These are phyloP conservation scores for Rasamsonia emersonii DNA, from an alignment of 2,329 filamentous ascomycete genomes.

Conservation along the genomic window DNA sequence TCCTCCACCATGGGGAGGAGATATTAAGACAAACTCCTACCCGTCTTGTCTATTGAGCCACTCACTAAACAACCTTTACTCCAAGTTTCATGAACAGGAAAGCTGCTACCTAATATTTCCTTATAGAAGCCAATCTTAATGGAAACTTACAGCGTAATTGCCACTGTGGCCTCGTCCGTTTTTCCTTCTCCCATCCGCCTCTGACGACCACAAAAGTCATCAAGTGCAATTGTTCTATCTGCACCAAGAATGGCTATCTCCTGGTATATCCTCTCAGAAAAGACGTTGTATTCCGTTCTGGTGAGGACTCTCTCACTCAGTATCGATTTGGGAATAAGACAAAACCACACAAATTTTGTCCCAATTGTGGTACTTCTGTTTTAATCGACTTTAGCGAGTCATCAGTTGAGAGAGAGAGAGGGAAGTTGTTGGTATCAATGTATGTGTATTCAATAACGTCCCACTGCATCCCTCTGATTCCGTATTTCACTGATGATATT, in stretches of 20 bases:
- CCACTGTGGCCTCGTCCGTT: not conserved
- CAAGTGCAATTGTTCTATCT: constrained; percentile 10
- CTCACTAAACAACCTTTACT: too few species aligned
- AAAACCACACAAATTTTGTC: not conserved
- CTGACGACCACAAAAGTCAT: not conserved
- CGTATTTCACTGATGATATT: too few species aligned
- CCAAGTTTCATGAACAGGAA: too few species aligned
- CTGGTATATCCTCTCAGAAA: constrained; percentile 27
- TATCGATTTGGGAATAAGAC: not conserved
- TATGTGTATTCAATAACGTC: too few species aligned
- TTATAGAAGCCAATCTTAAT: too few species aligned
- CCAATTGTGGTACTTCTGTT: not conserved
- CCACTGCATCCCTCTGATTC: too few species aligned
- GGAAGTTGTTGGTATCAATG: not conserved
- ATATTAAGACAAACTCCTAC: too few species aligned
- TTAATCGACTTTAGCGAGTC: not conserved
- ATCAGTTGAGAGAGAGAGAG: too few species aligned
- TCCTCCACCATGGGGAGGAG: too few species aligned
- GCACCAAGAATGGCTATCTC: constrained; percentile 9
- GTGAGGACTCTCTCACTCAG: not conserved
- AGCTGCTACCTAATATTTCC: too few species aligned
- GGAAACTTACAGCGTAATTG: too few species aligned
- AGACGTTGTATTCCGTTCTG: not conserved
- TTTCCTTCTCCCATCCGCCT: not conserved
- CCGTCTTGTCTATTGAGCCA: too few species aligned